phyloP scores from a whole-genome alignment of 345 rosid species.

The Hypericum androsaemum region DNA sequence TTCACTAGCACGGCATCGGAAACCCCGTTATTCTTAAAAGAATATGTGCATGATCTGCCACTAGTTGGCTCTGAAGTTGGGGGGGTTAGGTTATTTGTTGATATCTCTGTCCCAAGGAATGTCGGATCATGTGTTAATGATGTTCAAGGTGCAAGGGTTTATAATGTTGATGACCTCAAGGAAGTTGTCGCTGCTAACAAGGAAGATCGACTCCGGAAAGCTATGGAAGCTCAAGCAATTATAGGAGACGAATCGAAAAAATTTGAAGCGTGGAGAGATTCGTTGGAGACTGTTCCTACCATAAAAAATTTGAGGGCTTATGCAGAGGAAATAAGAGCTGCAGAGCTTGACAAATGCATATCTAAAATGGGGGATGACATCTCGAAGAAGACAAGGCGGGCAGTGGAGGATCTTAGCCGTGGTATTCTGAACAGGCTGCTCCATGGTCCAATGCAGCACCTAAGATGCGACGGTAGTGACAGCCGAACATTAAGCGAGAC shows the following conservation, averaged over 20 bases:
- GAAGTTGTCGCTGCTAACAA: slow-evolving; percentile 19
- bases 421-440: slow-evolving; percentile 20
- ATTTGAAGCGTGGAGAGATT: slow-evolving; percentile 24
- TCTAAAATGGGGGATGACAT: slow-evolving; percentile 18
- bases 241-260: slow-evolving; percentile 12
- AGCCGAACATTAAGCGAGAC: slow-evolving; percentile 11
- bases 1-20: slow-evolving; percentile 21
- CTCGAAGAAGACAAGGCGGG: slow-evolving; percentile 8
- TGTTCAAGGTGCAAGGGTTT: slow-evolving; percentile 12
- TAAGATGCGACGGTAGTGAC: slow-evolving; percentile 16
- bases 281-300: slow-evolving; percentile 18
- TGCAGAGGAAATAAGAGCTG: slow-evolving; percentile 16
- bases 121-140: slow-evolving; percentile 13
- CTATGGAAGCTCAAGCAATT: slow-evolving; percentile 14
- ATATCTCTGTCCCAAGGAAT: slow-evolving; percentile 22
- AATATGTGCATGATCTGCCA: slow-evolving; percentile 8
- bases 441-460: slow-evolving; percentile 23
- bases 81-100: slow-evolving; percentile 9
- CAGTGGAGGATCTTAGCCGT: slow-evolving; percentile 15
- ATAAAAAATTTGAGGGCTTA: slow-evolving; percentile 16
- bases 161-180: slow-evolving; percentile 20
- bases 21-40: slow-evolving; percentile 15
- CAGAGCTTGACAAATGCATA: slow-evolving; percentile 15
- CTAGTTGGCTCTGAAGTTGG: slow-evolving; percentile 4
- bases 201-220: slow-evolving; percentile 20